Base-by-base conservation (phyloP, 1,139 yeast species). In the Kazachstania sp. region DNA sequence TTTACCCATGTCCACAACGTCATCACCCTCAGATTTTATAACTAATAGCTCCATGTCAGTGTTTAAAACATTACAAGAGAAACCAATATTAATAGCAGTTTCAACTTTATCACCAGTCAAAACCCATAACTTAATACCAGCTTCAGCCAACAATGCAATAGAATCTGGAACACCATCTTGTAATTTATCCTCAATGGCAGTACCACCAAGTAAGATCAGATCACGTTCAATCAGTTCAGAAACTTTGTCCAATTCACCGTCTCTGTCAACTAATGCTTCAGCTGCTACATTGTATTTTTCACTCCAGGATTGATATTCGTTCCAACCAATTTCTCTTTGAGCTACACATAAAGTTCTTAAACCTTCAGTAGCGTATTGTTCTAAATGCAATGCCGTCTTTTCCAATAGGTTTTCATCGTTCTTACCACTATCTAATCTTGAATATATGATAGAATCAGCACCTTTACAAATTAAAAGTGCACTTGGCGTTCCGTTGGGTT, bases 81-180 rank as follows among this genome's bases (percentile, higher is more conserved):
- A 92, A 3, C 98, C 98, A 71, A 92, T 92, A 63, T 92, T 92
- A 61, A 92, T 92, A 11, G 98, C 98, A 30, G 98, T 92, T 68
- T 92, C 98, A 45, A 92, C 94, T 68, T 90, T 86, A 68, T 92
- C 98, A 67, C 98, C 98, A 11, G 98, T 92, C 49, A 92, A 74
- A 36, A 92, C 97, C 98, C 98, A 92, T 48, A 92, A 72, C 67
- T 92, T 92, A 55, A 92, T 86, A 60, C 98, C 98, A 8, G 97
- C 98, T 57, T 81, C 78, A n/a, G 83, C 86, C 49, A 92, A 75
- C 45, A 85, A 69, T 13, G 88, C 83, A 65, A 92, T 92, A 3
- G 97, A 79, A 55, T 87, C 95, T 1, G 98, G 97, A n/a, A 92
- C 98, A 63, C 98, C 98, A 51, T 83, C 87, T 70, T 92, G 98